phyloP scores from a whole-genome alignment of 2,329 filamentous ascomycete species.

The Aureobasidium namibiae region DNA sequence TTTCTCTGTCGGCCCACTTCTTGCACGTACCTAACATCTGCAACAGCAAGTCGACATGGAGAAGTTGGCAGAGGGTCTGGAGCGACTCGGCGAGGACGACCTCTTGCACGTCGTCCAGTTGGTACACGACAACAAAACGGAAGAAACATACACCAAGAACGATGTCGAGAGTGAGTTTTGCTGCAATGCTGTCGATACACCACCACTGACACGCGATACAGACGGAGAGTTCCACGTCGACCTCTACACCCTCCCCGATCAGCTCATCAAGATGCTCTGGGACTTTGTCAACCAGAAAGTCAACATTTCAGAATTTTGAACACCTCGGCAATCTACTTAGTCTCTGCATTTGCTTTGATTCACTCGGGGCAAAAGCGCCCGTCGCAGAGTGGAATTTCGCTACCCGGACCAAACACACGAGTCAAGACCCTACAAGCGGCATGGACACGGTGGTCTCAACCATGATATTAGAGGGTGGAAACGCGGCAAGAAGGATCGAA shows the following conservation, averaged over 20 bases:
- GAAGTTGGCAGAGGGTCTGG: constrained; percentile 86
- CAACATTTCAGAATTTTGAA: constrained; percentile 22
- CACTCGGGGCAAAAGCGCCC: neutral
- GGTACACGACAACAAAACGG: constrained; percentile 93
- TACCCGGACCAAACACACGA: neutral
- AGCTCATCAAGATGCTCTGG: constrained; percentile 88
- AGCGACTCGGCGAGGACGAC: constrained; percentile 87
- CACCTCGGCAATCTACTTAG: neutral
- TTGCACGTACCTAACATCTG: neutral
- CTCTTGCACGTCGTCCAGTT: constrained; percentile 91
- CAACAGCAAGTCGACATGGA: constrained; percentile 68
- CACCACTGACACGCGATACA: constrained; percentile 30
- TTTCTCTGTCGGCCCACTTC: neutral
- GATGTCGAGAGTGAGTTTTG: constrained; percentile 76
- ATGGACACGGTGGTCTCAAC: neutral
- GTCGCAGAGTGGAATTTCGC: neutral
- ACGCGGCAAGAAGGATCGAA: neutral
- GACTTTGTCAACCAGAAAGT: constrained; percentile 55
- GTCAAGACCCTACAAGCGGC: neutral
- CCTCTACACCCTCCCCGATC: constrained; percentile 90
- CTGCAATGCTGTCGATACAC: constrained; percentile 13
- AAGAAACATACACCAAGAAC: constrained; percentile 93
- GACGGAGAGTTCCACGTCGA: constrained; percentile 98
- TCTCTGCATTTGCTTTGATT: neutral
- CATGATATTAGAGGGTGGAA: neutral